These are phyloP conservation scores for Citrus mangshanensis DNA, from an alignment of 345 rosid species.

Conservation along the genomic window DNA sequence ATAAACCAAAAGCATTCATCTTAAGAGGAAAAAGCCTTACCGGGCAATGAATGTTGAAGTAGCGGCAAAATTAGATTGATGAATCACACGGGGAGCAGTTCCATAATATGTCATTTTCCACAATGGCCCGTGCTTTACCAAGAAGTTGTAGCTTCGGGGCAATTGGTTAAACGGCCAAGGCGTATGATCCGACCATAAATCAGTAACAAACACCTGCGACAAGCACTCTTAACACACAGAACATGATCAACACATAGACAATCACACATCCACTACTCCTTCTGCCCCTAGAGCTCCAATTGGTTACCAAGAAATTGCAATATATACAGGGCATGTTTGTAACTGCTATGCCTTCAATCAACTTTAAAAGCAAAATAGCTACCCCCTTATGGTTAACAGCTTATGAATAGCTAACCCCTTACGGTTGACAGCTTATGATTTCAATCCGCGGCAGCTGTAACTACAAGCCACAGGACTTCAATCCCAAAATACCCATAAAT, in stretches of 20 bases:
- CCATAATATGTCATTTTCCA: constrained; percentile 96
- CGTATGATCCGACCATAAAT: constrained; percentile 97
- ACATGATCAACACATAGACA: constrained; percentile 13
- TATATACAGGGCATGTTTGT: not conserved
- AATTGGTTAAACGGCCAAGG: constrained; percentile 99
- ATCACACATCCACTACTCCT: constrained; percentile 3
- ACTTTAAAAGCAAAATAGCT: not conserved
- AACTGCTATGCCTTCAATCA: not conserved
- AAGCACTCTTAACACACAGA: constrained; percentile 35
- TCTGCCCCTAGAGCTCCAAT: not conserved
- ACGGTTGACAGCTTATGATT: not conserved
- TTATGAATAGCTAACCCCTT: not conserved
- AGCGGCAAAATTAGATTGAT: constrained; percentile 96
- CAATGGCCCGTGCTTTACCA: constrained; percentile 87
- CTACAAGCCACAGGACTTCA: not conserved
- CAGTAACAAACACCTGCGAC: constrained; percentile 90
- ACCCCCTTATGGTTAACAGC: not conserved
- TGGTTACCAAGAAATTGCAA: constrained; percentile 1
- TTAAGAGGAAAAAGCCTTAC: constrained; percentile 40
- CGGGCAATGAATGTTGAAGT: constrained; percentile 94
- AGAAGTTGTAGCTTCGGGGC: constrained; percentile 92
- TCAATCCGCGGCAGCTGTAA: not conserved
- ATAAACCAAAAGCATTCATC: not conserved
- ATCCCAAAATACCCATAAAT: not conserved
- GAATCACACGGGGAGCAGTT: constrained; percentile 79